Evolutionary conservation across 1,284 basidiomycete species (phyloP).

Genomic region (Marasmius sp.): DNA sequence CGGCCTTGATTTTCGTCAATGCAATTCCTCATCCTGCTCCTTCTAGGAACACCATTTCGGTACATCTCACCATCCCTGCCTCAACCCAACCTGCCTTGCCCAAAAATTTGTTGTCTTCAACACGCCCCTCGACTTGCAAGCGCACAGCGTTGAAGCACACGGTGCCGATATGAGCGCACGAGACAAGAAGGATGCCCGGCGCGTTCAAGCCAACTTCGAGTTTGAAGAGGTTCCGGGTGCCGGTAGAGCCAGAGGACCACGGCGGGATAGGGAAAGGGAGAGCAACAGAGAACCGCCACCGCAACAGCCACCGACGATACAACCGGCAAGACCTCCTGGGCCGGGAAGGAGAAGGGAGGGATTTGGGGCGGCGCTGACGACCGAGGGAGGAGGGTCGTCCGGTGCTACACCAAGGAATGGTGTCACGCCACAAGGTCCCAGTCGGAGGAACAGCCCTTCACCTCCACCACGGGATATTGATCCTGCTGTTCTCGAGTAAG

Average conservation of each 20-base stretch:
- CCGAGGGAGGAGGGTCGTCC: constrained; percentile 31
- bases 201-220: constrained; percentile 80
- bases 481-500: constrained; percentile 55
- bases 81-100: constrained; percentile 71
- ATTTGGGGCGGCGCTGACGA: constrained; percentile 67
- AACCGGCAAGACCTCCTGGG: constrained; percentile 16
- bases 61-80: constrained; percentile 77
- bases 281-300: constrained; percentile 53
- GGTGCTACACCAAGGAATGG: background rate
- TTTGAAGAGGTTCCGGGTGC: constrained; percentile 53
- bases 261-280: constrained; percentile 28
- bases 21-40: background rate
- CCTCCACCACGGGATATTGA: constrained; percentile 53
- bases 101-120: constrained; percentile 96
- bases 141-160: constrained; percentile 88
- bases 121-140: constrained; percentile 86
- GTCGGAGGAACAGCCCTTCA: constrained; percentile 34
- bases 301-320: constrained; percentile 29
- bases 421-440: constrained; percentile 16
- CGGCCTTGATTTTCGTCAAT: background rate
- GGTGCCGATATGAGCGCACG: constrained; percentile 77
- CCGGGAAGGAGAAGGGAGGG: constrained; percentile 52
- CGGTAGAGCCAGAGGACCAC: constrained; percentile 31
- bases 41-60: constrained; percentile 70
- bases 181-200: constrained; percentile 77